phyloP scores from a whole-genome alignment of 208 protist species.

The Crithidia thermophila region DNA sequence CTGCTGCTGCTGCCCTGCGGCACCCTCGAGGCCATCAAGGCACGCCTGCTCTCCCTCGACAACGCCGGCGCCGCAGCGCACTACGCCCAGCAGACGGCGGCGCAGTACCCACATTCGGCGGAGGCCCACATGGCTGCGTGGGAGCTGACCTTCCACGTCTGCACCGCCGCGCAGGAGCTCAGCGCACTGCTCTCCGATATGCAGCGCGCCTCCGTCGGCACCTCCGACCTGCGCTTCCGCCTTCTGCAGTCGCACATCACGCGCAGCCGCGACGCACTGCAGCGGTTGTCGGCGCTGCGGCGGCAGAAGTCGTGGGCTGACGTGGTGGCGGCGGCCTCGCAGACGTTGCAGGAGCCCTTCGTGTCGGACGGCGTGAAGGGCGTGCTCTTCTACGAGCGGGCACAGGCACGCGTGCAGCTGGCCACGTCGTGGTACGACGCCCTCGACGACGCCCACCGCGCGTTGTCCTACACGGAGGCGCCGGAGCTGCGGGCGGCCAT shows the following conservation, averaged over 20 bases:
- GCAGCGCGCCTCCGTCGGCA: constrained; percentile 20
- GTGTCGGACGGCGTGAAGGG: constrained; percentile 37
- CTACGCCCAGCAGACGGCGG: constrained; percentile 30
- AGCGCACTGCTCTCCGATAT: constrained; percentile 33
- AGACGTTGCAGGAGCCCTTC: constrained; percentile 6
- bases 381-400: constrained; percentile 35
- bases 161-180: constrained; percentile 33
- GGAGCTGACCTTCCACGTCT: constrained; percentile 54
- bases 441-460: constrained; percentile 56
- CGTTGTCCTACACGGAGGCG: constrained; percentile 35
- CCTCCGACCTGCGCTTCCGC: constrained; percentile 45
- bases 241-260: constrained; percentile 31
- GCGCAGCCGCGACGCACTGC: constrained; percentile 22
- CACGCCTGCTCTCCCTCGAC: constrained; percentile 48
- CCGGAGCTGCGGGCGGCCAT: constrained; percentile 27
- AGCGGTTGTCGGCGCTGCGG: constrained; percentile 9
- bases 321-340: neutral
- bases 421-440: constrained; percentile 48
- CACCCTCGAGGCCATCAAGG: constrained; percentile 52
- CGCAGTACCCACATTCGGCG: constrained; percentile 35
- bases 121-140: constrained; percentile 50
- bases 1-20: constrained; percentile 50
- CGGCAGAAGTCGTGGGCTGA: constrained; percentile 9
- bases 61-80: constrained; percentile 32
- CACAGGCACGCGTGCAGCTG: constrained; percentile 36